Conservation (phyloP, 345 rosid species). For the Physaria fendleri region DNA sequence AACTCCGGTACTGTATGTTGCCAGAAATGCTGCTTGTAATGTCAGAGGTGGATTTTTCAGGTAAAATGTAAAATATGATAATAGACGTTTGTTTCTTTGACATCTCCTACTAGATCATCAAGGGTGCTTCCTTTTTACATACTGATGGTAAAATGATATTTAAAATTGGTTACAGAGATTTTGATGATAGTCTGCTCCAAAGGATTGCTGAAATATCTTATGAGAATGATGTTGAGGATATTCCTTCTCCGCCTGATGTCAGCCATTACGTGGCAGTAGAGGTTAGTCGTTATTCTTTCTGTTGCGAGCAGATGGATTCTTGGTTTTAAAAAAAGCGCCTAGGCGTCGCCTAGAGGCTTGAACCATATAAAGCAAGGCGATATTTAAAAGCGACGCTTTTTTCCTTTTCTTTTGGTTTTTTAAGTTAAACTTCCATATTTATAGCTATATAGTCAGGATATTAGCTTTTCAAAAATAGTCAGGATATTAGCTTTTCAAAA, state of each 20-base stretch:
- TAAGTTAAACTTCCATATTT: too few species aligned
- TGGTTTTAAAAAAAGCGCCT: too few species aligned
- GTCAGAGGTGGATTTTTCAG: conserved; percentile 97
- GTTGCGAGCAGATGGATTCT: not conserved
- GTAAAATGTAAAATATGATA: conserved; percentile 38
- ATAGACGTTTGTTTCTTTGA: conserved; percentile 3
- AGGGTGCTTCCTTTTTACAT: conserved; percentile 7
- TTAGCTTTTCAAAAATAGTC: too few species aligned
- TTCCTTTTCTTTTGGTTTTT: too few species aligned
- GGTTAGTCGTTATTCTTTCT: conserved; percentile 47
- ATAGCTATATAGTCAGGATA: too few species aligned
- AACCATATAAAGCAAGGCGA: too few species aligned
- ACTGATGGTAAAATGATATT: conserved; percentile 18
- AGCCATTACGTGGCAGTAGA: conserved; percentile 83
- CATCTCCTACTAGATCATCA: conserved; percentile 7
- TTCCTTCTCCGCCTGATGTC: conserved; percentile 93
- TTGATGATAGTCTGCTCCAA: conserved; percentile 85
- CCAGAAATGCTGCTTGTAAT: conserved; percentile 94
- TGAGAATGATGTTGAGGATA: conserved; percentile 64
- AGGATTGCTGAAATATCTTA: conserved; percentile 65
- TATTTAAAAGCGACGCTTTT: too few species aligned
- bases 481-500: too few species aligned
- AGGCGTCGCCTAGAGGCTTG: too few species aligned
- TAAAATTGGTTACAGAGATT: conserved; percentile 60
- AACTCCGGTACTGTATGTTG: conserved; percentile 80